Percentiles rank a stretch among this genome's conserved stretches.
phyloP scores from a whole-genome alignment of 2,329 filamentous ascomycete genomes.

The Pyricularia grisea region DNA sequence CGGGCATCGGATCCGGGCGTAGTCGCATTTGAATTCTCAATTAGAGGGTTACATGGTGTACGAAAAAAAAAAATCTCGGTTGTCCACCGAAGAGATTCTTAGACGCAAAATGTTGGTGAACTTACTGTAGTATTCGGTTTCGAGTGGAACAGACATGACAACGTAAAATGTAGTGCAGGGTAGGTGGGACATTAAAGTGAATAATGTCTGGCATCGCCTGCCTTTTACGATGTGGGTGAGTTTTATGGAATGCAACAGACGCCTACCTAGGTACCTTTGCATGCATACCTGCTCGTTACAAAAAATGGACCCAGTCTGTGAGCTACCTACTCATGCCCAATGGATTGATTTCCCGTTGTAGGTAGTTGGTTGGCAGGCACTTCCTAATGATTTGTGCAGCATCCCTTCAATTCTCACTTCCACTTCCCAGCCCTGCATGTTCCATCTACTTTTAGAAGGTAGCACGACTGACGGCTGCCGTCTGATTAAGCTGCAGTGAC shows the following conservation, averaged over 20 bases:
- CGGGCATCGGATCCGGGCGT: not conserved
- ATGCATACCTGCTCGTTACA: no score
- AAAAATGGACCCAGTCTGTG: no score
- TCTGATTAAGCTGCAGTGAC: not conserved
- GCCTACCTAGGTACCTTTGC: no score
- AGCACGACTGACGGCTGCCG: not conserved
- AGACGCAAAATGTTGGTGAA: not conserved
- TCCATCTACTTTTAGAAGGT: not conserved
- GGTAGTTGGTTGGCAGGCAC: no score
- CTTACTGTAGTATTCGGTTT: not conserved
- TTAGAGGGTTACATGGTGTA: not conserved
- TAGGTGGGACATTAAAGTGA: not conserved
- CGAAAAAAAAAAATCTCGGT: not conserved
- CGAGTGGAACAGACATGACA: not conserved
- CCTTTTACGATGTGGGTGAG: no score
- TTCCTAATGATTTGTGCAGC: no score
- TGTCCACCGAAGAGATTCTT: not conserved
- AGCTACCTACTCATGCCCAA: no score
- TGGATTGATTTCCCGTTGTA: no score
- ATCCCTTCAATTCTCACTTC: not conserved
- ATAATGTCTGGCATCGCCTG: no score
- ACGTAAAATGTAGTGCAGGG: not conserved
- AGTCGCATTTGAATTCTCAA: not conserved
- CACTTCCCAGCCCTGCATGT: not conserved
- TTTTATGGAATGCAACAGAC: no score